Conservation (phyloP, 805 yeast genomes). For the Sungouiozyma intestinalis region DNA sequence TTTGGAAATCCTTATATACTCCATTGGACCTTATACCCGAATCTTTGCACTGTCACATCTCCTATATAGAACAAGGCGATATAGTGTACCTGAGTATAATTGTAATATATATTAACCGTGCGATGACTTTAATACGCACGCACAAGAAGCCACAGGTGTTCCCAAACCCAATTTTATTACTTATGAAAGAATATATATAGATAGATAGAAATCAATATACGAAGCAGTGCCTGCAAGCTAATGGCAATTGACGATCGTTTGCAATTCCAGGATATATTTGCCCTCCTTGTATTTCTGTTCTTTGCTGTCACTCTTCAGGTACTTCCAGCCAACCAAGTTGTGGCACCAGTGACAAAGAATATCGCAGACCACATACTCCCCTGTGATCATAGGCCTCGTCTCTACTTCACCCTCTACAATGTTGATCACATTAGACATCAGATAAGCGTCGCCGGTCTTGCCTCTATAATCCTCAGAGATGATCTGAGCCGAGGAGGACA, state of each 20-base stretch:
- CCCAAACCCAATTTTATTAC: not conserved
- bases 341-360: conserved; percentile 47
- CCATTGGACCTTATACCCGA: conserved; percentile 31
- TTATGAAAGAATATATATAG: not conserved
- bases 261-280: conserved; percentile 42
- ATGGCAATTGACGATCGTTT: conserved; percentile 19
- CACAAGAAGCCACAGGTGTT: no score
- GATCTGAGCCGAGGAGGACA: conserved; percentile 23
- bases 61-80: no score
- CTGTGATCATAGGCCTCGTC: conserved; percentile 47
- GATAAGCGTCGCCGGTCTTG: conserved; percentile 45
- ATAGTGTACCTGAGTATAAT: no score
- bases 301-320: conserved; percentile 36
- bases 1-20: conserved; percentile 43
- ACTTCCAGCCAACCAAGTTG: conserved; percentile 55
- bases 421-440: conserved; percentile 43
- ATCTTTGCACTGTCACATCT: not conserved
- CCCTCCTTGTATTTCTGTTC: conserved; percentile 53
- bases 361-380: conserved; percentile 47
- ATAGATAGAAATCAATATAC: not conserved
- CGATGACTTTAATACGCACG: no score
- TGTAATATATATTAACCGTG: no score
- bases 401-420: conserved; percentile 30
- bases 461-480: conserved; percentile 41
- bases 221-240: not conserved